Evolutionary conservation across 2,329 filamentous ascomycete genomes (phyloP), one percentile per base, ranked within the genome.

Genomic region (Nigrospora oryzae): DNA sequence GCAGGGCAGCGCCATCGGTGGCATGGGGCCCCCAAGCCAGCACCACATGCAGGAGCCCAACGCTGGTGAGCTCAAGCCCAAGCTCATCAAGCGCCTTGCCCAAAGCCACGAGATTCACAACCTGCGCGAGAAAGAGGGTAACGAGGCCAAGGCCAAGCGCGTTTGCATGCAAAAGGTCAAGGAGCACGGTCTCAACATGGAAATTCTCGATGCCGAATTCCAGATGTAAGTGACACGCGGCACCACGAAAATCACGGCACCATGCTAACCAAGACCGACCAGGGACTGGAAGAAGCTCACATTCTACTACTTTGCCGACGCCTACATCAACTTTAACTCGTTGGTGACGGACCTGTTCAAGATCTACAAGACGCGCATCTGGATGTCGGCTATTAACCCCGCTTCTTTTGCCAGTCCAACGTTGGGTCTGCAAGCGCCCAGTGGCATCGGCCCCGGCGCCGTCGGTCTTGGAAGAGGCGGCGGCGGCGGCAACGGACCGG

Each of bases 201-300:
- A 98, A 64, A 97, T 98, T 51, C 79, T 98, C 7, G 93, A 98
- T 66, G 93, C 93, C 5, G 93, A 98, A 63, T 98, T 96, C 61
- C 93, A 98, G 61, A 94, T 95, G 91, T 95, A 73, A 78, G 87
- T 49, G 38, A 28, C 23, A 7, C 23, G 23, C 7, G 23, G 23
- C 10, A 28, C 23, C 7, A 5, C 23, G 5, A 10, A 28, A 28
- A 28, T 10, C 5, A 28, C 2, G 23, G 10, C 23, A 7, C 23
- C 23, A 2, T 30, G n/a, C 16, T 46, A 39, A 49, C 57, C 64
- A 49, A 63, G 51, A 47, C 11, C 30, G 34, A 41, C 1, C 55
- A 96, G 91, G 83, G 93, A 98, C 63, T 96, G 89, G 82, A 95
- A 97, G 69, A 98, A 98, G 64, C 71, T 98, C 45, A 98, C 94